Percentiles rank a stretch among this genome's conserved stretches.
Conservation (phyloP, 2,329 filamentous ascomycete genomes). For the Cryphonectria naterciae region DNA sequence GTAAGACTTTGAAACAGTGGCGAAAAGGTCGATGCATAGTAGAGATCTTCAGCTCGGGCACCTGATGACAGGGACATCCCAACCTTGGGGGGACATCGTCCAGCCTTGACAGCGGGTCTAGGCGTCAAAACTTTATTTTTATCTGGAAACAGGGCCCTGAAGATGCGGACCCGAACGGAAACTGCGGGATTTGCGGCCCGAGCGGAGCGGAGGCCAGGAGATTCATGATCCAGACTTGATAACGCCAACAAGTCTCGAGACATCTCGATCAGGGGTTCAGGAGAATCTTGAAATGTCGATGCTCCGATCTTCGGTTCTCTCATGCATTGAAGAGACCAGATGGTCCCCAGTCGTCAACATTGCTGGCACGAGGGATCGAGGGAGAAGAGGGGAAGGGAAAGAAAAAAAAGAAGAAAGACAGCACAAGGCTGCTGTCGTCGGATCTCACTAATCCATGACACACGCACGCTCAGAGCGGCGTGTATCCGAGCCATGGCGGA, state of each 20-base stretch:
- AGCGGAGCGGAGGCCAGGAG: background rate
- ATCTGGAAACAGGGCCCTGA: background rate
- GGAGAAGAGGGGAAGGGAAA: background rate
- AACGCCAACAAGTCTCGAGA: background rate
- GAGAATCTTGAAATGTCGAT: background rate
- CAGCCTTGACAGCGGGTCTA: background rate
- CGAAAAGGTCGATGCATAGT: background rate
- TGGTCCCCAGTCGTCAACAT: background rate
- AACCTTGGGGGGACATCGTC: background rate
- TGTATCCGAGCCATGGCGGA: background rate
- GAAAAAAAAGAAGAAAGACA: no score
- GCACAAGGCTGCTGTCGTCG: background rate
- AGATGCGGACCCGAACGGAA: background rate
- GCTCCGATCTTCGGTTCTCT: background rate
- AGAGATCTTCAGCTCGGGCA: background rate
- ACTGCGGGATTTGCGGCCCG: background rate
- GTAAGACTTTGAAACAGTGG: background rate
- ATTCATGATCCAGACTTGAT: background rate
- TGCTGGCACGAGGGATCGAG: background rate
- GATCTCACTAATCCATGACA: background rate
- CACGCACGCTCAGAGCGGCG: background rate
- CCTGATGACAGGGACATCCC: background rate
- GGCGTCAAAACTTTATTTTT: slow-evolving; percentile 6
- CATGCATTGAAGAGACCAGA: background rate
- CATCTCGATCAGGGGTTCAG: background rate